Evolutionary conservation across 495 filamentous ascomycete genomes (phyloP), one percentile per base, ranked within the genome.

Genomic region (Penicillium daleae): DNA sequence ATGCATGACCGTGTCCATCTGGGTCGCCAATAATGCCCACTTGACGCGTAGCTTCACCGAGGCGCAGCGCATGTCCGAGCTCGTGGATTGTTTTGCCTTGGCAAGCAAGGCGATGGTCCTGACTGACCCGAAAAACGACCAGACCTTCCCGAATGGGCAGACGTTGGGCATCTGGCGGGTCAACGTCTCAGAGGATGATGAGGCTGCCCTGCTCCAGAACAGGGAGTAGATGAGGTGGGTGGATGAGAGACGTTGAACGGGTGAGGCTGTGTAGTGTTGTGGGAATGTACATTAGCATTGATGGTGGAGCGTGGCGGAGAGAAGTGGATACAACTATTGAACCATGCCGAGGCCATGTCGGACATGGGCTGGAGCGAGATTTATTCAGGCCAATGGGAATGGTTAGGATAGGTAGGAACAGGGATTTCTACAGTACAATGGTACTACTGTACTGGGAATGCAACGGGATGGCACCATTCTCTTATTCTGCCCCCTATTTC

Each of bases 1-100:
- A 66, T 87, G 88, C 75, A 91, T 97, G 90, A 88, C 92, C 50
- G 75, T 96, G 17, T 85, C 90, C 0, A 84, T 86, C 6, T 71
- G 86, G 22, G 82, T 96, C 15, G 84, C 88, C 48, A 85, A 86
- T 55, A 78, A 72, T 48, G 84, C 87, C 39, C 86, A 89, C 56
- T 69, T 96, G 32, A 85, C 86, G 26, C 77, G 81, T 32, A 83
- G 85, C 64, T 90, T 97, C 64, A 71, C 87, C 33, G 80, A 82
- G 49, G 80, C 85, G 12, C 80, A 84, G 9, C 84, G 90, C 32
- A 90, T 96, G 89, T 81, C 83, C 61, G 91, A 95, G 81, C 80
- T 97, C 9, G 82, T 95, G 24, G 86, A 90, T 65, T 82, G 82
- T 24, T 85, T 96, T 69, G 92, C 92, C 0, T 72, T 84, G 56